Evolutionary conservation across 441 rosid genomes (phyloP).

Genomic region (Arabidopsis lyrata): DNA sequence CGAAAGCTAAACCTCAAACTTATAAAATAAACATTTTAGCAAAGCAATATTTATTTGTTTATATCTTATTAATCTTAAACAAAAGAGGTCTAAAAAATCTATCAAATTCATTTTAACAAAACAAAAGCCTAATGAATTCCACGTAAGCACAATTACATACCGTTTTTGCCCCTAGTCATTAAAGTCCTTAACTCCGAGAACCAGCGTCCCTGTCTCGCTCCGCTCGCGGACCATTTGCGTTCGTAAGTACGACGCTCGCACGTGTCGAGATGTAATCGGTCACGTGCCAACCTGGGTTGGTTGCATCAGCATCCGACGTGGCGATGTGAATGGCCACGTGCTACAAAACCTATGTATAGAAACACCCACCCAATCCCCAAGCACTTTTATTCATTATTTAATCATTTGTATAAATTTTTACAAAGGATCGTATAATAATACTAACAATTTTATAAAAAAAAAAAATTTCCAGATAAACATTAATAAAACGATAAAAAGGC

Average conservation of each 20-base stretch:
- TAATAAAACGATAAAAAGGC: slow-evolving; percentile 18
- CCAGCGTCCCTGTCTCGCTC: slow-evolving; percentile 27
- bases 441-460: background rate
- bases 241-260: slow-evolving; percentile 33
- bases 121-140: background rate
- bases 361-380: slow-evolving; percentile 43
- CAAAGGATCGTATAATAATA: slow-evolving; percentile 24
- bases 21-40: background rate
- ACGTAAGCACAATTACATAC: background rate
- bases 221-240: slow-evolving; percentile 36
- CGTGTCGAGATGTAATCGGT: slow-evolving; percentile 33
- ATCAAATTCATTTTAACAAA: no score
- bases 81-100: background rate
- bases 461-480: slow-evolving; percentile 31
- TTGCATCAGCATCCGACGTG: slow-evolving; percentile 59
- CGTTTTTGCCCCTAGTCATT: background rate
- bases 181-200: slow-evolving; percentile 11
- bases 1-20: slow-evolving; percentile 30
- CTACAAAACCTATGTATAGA: slow-evolving; percentile 46
- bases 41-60: background rate
- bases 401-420: background rate
- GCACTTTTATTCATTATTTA: slow-evolving; percentile 38
- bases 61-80: background rate
- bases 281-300: slow-evolving; percentile 49
- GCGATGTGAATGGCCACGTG: slow-evolving; percentile 57